phyloP scores from a whole-genome alignment of 352 stramenopile species.

The Phytophthora vignae region DNA sequence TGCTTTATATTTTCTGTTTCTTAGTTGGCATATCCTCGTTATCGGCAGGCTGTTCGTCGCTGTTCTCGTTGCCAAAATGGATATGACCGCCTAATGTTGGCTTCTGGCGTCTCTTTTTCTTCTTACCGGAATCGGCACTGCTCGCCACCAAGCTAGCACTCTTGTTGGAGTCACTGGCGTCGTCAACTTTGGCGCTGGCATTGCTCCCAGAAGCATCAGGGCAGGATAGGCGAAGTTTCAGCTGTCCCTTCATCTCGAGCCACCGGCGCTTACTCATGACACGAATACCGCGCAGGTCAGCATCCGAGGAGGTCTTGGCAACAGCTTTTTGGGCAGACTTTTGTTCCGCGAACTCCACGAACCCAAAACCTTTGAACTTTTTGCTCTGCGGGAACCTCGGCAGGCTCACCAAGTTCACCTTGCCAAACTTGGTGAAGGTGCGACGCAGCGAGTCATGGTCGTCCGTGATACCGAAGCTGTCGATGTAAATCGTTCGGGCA shows the following conservation, averaged over 20 bases:
- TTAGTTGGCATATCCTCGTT: constrained; percentile 19
- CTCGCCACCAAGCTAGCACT: neutral
- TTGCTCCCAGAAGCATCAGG: neutral
- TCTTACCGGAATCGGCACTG: constrained; percentile 10
- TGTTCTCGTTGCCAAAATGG: constrained; percentile 47
- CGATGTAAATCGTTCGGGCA: constrained; percentile 74
- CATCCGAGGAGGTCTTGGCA: constrained; percentile 25
- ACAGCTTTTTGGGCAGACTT: constrained; percentile 38
- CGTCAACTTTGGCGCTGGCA: neutral
- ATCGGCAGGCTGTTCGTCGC: constrained; percentile 15
- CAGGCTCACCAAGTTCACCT: constrained; percentile 82
- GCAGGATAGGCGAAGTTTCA: constrained; percentile 56
- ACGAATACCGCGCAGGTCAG: constrained; percentile 45
- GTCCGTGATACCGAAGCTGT: constrained; percentile 61
- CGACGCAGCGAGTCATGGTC: constrained; percentile 78
- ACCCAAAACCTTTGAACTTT: constrained; percentile 86
- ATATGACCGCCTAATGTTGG: constrained; percentile 39
- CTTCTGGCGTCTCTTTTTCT: constrained; percentile 31
- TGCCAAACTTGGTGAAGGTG: constrained; percentile 66
- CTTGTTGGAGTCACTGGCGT: neutral
- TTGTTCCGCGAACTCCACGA: constrained; percentile 74
- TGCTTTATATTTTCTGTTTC: constrained; percentile 35
- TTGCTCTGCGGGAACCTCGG: constrained; percentile 71
- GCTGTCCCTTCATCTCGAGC: constrained; percentile 69
- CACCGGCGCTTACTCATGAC: constrained; percentile 71